These are phyloP conservation scores for Monilinia fructigena DNA, from an alignment of 2,329 filamentous ascomycete species.

Conservation along the genomic window DNA sequence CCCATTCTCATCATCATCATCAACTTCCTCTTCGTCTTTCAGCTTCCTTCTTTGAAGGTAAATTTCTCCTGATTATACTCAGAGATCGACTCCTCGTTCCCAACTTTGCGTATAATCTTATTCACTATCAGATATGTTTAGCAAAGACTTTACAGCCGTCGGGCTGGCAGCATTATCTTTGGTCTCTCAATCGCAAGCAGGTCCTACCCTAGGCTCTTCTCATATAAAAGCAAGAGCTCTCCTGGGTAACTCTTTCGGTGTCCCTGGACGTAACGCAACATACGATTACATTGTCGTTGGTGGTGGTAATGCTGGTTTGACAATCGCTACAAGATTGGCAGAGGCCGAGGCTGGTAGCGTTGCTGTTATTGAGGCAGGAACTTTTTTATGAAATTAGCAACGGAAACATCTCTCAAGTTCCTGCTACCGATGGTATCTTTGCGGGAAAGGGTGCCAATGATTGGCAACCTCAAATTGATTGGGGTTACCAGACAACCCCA, in stretches of 20 bases:
- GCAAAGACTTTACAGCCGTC: constrained; percentile 15
- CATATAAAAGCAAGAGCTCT: constrained; percentile 21
- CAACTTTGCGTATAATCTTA: not conserved
- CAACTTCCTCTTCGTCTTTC: not conserved
- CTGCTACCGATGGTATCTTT: constrained; percentile 9
- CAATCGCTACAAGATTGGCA: constrained; percentile 19
- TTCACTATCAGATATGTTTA: constrained; percentile 17
- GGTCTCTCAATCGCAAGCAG: constrained; percentile 15
- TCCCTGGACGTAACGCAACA: constrained; percentile 21
- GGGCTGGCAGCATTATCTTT: constrained; percentile 20
- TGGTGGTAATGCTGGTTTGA: constrained; percentile 24
- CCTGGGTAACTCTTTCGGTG: constrained; percentile 22
- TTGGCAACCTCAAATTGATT: constrained; percentile 32
- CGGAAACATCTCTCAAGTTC: constrained; percentile 22
- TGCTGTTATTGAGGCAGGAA: constrained; percentile 24
- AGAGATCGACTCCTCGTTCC: not conserved
- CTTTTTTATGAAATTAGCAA: constrained; percentile 25
- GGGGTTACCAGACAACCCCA: constrained; percentile 38
- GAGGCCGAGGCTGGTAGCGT: constrained; percentile 19
- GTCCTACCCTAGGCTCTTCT: not conserved
- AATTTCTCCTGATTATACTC: not conserved
- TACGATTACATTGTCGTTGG: constrained; percentile 26
- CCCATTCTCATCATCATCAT: not conserved
- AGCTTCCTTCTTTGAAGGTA: not conserved
- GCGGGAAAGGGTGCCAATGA: constrained; percentile 23